Evolutionary conservation across 2,329 filamentous ascomycete species (phyloP), one percentile per base, ranked within the genome.

Genomic region (Fusarium metavorans): DNA sequence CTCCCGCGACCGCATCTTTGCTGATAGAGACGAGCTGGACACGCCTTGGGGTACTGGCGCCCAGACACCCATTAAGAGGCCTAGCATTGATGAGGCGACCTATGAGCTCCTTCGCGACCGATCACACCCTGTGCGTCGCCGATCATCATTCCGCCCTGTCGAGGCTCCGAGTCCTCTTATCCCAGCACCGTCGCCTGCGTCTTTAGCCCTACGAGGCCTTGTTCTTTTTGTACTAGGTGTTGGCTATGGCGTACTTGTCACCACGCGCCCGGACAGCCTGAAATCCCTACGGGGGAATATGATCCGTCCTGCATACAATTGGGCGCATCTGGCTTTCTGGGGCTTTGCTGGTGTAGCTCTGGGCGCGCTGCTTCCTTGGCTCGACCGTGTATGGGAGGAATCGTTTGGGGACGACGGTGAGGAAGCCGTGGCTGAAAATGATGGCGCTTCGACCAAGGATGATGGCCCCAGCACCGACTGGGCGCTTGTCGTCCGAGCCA

Each of bases 11-110:
- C 82, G 86, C 78, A 80, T 81, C 67, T 81, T 81, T 63, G 79
- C 79, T 18, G 81, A 84, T 50, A 74, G 79, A 68, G 90, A 91
- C 74, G 91, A 92, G 71, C 83, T 87, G 4, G 86, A 88, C 65
- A 95, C 93, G 13, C 94, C 94, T 3, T 97, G 93, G 92, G 94
- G 93, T 27, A 93, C 92, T 0, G 94, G 94, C 39, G 90, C 93
- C 35, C 90, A 94, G 80, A 94, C 93, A 0, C 94, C 94, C 30
- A 82, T 83, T 41, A 84, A 81, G 73, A 81, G 84, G 71, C 82
- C 83, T 25, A 83, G 81, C 80, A 76, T 85, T 56, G 87, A 87
- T 75, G 85, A 86, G 48, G 79, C 81, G 7, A 86, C 85, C 2
- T 87, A 84, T 71, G 81, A 84, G 77, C 78, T 88, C 58, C 83